phyloP scores from a whole-genome alignment of 306 rosid species.

The Mimosa pudica region DNA sequence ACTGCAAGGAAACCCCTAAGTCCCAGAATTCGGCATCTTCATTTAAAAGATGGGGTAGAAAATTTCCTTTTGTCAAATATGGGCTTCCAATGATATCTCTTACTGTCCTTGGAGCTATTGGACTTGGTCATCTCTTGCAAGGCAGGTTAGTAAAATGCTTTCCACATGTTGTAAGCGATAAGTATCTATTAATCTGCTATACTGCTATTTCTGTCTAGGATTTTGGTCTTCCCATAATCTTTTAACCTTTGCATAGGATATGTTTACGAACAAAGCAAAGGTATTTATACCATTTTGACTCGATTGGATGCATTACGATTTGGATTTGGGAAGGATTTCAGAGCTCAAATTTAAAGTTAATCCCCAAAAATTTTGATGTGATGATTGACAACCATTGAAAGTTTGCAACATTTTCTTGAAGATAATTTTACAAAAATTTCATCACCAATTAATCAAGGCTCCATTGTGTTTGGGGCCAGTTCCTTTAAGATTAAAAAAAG shows the following conservation, averaged over 20 bases:
- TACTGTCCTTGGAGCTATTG: slow-evolving; percentile 76
- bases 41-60: slow-evolving; percentile 79
- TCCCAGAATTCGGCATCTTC: slow-evolving; percentile 41
- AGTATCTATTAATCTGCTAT: background rate
- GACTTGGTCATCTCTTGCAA: slow-evolving; percentile 87
- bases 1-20: slow-evolving; percentile 21
- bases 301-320: background rate
- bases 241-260: background rate
- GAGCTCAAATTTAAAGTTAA: background rate
- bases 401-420: background rate
- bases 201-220: background rate
- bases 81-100: slow-evolving; percentile 96
- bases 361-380: background rate
- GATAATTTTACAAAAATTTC: background rate
- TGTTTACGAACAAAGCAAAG: background rate
- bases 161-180: background rate
- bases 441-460: background rate
- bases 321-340: background rate
- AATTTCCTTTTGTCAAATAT: slow-evolving; percentile 73
- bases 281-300: background rate
- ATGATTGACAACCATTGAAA: background rate
- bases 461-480: background rate
- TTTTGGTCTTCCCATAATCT: background rate
- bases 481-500: too few species aligned
- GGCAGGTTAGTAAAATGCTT: slow-evolving; percentile 61